These are phyloP conservation scores for Monosporascus sp. DNA, from an alignment of 2,329 filamentous ascomycete genomes.

Conservation along the genomic window DNA sequence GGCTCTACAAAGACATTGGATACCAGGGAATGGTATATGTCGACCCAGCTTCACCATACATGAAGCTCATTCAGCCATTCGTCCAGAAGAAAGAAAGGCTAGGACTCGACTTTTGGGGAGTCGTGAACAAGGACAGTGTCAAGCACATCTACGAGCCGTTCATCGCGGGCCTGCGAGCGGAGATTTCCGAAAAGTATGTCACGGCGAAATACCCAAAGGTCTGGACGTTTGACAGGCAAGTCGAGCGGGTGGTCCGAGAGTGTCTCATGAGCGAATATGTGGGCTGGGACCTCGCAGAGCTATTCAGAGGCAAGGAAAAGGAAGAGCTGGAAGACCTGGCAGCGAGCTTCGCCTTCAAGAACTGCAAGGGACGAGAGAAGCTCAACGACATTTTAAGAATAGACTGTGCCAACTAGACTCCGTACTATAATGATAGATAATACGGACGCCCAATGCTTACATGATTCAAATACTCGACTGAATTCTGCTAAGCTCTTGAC, in stretches of 20 bases:
- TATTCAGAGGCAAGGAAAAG: conserved; percentile 35
- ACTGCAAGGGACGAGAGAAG: too few relatives aligned
- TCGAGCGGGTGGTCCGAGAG: conserved; percentile 41
- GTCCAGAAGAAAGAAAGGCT: conserved; percentile 45
- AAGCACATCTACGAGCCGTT: too few relatives aligned
- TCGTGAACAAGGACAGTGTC: too few relatives aligned
- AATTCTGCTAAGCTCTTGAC: too few relatives aligned
- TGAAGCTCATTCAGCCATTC: conserved; percentile 45
- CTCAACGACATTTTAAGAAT: too few relatives aligned
- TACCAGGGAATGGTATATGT: conserved; percentile 52
- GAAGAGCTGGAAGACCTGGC: too few relatives aligned
- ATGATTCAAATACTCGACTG: too few relatives aligned
- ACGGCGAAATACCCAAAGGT: conserved; percentile 28
- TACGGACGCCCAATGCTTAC: too few relatives aligned
- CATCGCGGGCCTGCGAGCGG: too few relatives aligned
- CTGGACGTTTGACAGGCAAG: conserved; percentile 48
- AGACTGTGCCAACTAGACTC: too few relatives aligned
- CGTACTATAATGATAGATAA: too few relatives aligned
- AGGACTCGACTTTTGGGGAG: neutral
- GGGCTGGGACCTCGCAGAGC: conserved; percentile 40
- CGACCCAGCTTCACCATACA: conserved; percentile 41
- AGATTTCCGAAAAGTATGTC: conserved; percentile 8
- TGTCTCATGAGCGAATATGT: conserved; percentile 40
- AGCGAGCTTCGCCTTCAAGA: too few relatives aligned
- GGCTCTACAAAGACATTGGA: conserved; percentile 54